Evolutionary conservation across 129 eudicot genomes (phyloP).

Genomic region (Ambrosia trifida): DNA sequence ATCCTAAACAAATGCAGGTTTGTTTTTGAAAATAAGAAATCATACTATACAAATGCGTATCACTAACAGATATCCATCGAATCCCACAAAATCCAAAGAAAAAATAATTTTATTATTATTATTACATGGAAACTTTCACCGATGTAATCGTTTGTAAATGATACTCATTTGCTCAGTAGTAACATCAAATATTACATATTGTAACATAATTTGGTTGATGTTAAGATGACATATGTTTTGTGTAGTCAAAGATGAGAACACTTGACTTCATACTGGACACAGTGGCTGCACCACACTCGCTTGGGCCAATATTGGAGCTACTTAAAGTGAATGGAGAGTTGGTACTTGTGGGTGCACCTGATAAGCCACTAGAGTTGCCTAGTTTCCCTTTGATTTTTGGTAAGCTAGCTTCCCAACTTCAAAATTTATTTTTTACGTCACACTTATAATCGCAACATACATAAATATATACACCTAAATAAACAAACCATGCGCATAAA

Average conservation of each 20-base stretch:
- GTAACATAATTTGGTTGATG: background rate
- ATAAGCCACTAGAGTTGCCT: slow-evolving; percentile 84
- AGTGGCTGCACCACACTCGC: slow-evolving; percentile 75
- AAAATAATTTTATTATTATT: too few relatives aligned
- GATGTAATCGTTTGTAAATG: too few relatives aligned
- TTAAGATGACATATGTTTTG: slow-evolving; percentile 1
- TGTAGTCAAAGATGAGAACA: slow-evolving; percentile 60
- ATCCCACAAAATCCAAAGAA: too few relatives aligned
- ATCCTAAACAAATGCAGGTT: slow-evolving; percentile 74
- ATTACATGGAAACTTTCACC: too few relatives aligned
- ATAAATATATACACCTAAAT: too few relatives aligned
- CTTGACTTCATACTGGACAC: slow-evolving; percentile 85
- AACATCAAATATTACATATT: background rate
- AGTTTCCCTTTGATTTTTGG: slow-evolving; percentile 78
- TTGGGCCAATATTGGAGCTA: slow-evolving; percentile 73
- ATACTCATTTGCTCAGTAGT: too few relatives aligned
- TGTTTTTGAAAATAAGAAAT: background rate
- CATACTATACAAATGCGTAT: too few relatives aligned
- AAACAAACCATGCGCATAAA: too few relatives aligned
- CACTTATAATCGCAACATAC: too few relatives aligned
- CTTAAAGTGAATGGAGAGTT: slow-evolving; percentile 76
- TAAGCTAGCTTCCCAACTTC: slow-evolving; percentile 21
- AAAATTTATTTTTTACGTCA: too few relatives aligned
- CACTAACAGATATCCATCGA: too few relatives aligned
- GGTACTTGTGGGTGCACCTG: slow-evolving; percentile 88